Evolutionary conservation across 441 rosid genomes (phyloP).

Genomic region (Bocquillonia castaneifolia): DNA sequence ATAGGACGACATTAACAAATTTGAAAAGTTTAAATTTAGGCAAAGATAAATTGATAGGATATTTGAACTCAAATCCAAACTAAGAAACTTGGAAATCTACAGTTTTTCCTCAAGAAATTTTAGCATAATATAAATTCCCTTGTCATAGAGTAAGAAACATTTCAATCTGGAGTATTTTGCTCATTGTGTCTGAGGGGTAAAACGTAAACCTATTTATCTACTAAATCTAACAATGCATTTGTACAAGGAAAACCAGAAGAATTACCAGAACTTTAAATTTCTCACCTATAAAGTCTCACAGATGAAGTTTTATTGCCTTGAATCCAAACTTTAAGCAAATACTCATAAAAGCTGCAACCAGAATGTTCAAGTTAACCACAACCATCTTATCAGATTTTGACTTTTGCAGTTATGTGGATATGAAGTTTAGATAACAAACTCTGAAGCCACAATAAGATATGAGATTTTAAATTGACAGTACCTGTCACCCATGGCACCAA

Average conservation of each 20-base stretch:
- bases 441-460: background rate
- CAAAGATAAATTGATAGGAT: no score
- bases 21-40: no score
- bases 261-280: background rate
- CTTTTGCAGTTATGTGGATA: background rate
- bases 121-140: background rate
- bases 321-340: slow-evolving; percentile 95
- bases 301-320: slow-evolving; percentile 81
- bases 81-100: background rate
- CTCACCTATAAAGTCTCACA: slow-evolving; percentile 74
- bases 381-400: background rate
- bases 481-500: slow-evolving; percentile 99
- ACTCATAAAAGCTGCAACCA: slow-evolving; percentile 84
- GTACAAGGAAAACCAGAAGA: background rate
- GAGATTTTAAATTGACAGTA: slow-evolving; percentile 20
- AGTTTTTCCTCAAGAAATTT: background rate
- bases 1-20: no score
- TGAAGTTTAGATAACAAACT: background rate
- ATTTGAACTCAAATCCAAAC: background rate
- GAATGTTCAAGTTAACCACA: background rate
- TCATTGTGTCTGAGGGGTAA: background rate
- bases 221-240: background rate
- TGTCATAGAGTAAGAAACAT: background rate
- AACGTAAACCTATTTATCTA: background rate
- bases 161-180: background rate